Evolutionary conservation across 2,329 filamentous ascomycete genomes (phyloP), one percentile per base, ranked within the genome.

Genomic region (Xylaria sp.): DNA sequence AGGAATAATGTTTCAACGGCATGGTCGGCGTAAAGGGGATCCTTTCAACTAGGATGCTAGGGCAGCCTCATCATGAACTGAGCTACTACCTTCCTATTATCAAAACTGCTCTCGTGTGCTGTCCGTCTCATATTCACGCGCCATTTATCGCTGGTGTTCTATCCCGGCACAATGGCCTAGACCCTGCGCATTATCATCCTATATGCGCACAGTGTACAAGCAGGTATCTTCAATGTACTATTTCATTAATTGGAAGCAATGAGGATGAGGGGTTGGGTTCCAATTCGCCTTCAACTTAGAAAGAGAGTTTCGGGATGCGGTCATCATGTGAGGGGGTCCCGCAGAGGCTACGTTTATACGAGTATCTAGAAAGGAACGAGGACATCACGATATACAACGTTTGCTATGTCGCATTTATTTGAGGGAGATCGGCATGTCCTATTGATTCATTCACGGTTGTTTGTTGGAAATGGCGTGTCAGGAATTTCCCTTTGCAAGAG

Each of bases 1-100:
- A 44, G 46, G 23, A 50, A 13, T 18, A 18, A 10, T 60, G 46
- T 51, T 58, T 55, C 31, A 48, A 59, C 56, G 34, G 65, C 57
- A 67, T 67, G 52, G 41, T 34, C 63, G 57, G 51, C 54, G 39
- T n/a, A 31, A 31, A 51, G 13, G 52, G 44, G 31, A 61, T 73
- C 72, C 72, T 73, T 73, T 76, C 74, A 75, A 76, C 75, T 63
- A 76, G 72, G 71, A 70, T 68, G 50, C 51, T 44, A 62, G 62
- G 57, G 55, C 52, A 39, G 61, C 39, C 28, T 23, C 23, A 65
- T 58, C 44, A 62, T 50, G 54, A 65, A 63, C 23, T 13, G 13
- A 65, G 54, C 56, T 13, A 39, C 44, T 56, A n/a, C 60, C 12
- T 46, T 39, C 23, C 18, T 67, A 18, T 51, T 41, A 56, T 62